Base-by-base conservation (phyloP, 2,329 filamentous ascomycete genomes). In the Colletotrichum sansevieriae region DNA sequence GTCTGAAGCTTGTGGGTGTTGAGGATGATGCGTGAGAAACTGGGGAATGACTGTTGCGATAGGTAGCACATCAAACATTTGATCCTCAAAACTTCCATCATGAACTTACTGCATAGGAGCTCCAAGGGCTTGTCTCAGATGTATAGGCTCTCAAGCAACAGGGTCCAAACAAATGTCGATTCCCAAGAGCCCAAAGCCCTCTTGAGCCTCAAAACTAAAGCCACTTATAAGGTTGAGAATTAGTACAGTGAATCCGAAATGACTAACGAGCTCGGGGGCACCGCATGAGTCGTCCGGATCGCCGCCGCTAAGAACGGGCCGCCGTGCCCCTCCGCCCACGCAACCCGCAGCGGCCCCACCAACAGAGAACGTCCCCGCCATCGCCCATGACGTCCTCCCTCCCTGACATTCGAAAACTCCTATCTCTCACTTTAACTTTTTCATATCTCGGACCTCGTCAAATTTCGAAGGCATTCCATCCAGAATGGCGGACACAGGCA, bases 401-500 rank as follows among this genome's bases (percentile, higher is more conserved):
- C n/a, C 61, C 39, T 43, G 55, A 55, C 25, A 65, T 54, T 33
- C 7, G 35, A 58, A 44, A 33, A n/a, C 37, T 29, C 43, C 47
- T 25, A 33, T 35, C 20, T 8, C 15, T 58, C 39, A 3, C 13
- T 29, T 20, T 20, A 15, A 33, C 37, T 13, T 9, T n/a, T 49
- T 20, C 18, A 15, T 13, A 8, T 43, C 12, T 6, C 8, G 3
- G 13, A 20, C 3, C 29, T 15, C 56, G 47, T 12, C 43, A 7
- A 10, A 2, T 47, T 13, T 22, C 35, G 2, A 13, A 29, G 15
- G 3, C 5, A n/a, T 11, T 39, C 7, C 9, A 13, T 4, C 11
- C 13, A 43, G 15, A 61, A 68, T 68, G 65, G 55, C 54, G 15
- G 15, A 49, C 33, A 44, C 72, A 73, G 69, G 56, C 60, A 78